Percentiles rank a stretch among this genome's conserved stretches.
phyloP scores from a whole-genome alignment of 495 filamentous ascomycete genomes.

The Penicillium riverlandense region DNA sequence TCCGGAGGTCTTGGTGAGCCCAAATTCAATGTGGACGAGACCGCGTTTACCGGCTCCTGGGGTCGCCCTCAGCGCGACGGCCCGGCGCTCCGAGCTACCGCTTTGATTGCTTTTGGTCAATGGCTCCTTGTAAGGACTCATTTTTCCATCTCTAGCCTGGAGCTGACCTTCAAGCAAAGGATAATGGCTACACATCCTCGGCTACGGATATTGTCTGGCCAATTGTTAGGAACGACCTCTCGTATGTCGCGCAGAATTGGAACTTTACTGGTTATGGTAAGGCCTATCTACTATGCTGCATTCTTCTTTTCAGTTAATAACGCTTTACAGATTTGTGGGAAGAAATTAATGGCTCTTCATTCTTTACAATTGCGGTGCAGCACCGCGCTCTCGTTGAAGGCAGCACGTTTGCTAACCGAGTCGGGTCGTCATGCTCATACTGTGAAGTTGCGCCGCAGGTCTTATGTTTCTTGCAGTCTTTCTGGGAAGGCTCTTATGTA shows the following conservation, averaged over 20 bases:
- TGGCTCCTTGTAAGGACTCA: constrained; percentile 23
- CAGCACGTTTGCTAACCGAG: constrained; percentile 40
- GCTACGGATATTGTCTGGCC: constrained; percentile 47
- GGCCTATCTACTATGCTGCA: not conserved
- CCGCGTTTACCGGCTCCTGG: constrained; percentile 57
- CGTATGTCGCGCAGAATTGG: constrained; percentile 69
- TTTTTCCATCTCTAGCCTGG: not conserved
- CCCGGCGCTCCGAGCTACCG: constrained; percentile 60
- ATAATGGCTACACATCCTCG: constrained; percentile 20
- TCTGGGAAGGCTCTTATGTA: constrained; percentile 56
- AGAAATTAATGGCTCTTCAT: constrained; percentile 55
- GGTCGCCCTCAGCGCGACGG: constrained; percentile 68
- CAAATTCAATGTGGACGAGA: constrained; percentile 49
- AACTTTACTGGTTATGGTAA: constrained; percentile 51
- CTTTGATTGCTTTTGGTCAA: constrained; percentile 39
- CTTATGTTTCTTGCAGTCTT: constrained; percentile 53
- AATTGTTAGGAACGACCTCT: constrained; percentile 57
- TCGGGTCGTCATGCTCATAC: constrained; percentile 36
- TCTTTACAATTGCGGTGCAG: constrained; percentile 47
- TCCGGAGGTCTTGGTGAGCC: constrained; percentile 39
- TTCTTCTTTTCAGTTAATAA: constrained; percentile 1
- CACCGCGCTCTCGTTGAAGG: constrained; percentile 53
- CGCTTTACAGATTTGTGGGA: constrained; percentile 56
- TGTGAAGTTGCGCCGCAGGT: constrained; percentile 54
- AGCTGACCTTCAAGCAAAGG: constrained; percentile 3